phyloP scores from a whole-genome alignment of 2,329 filamentous ascomycete genomes.

The Cryphonectria parasitica region DNA sequence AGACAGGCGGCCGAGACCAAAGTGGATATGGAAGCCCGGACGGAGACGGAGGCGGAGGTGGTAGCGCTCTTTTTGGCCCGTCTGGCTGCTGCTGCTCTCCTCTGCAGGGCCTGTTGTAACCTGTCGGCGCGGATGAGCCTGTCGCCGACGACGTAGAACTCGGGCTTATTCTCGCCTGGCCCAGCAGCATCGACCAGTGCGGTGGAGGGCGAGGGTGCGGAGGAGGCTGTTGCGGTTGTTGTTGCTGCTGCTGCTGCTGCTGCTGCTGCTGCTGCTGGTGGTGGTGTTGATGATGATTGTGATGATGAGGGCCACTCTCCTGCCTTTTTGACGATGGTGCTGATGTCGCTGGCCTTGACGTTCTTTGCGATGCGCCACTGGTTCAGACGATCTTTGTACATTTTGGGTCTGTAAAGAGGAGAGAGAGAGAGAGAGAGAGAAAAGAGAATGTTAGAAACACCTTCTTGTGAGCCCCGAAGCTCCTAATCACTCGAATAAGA shows the following conservation, averaged over 20 bases:
- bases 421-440: not conserved
- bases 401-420: conserved; percentile 12
- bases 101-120: conserved; percentile 23
- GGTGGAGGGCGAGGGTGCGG: not conserved
- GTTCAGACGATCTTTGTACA: conserved; percentile 23
- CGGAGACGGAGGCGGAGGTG: too few species aligned
- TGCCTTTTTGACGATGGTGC: conserved; percentile 10
- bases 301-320: not conserved
- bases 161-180: not conserved
- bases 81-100: conserved; percentile 17
- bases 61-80: conserved; percentile 11
- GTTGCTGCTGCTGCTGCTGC: too few species aligned
- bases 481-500: too few species aligned
- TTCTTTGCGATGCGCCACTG: conserved; percentile 23
- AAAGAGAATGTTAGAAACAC: not conserved
- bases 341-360: conserved; percentile 23
- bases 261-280: not conserved
- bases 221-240: not conserved
- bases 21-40: not conserved
- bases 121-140: conserved; percentile 23
- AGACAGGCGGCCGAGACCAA: too few species aligned
- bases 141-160: conserved; percentile 22
- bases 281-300: not conserved
- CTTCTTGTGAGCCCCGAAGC: not conserved
- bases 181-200: not conserved